phyloP scores from a whole-genome alignment of 2,329 filamentous ascomycete species.

The Ceratocystis destructans region DNA sequence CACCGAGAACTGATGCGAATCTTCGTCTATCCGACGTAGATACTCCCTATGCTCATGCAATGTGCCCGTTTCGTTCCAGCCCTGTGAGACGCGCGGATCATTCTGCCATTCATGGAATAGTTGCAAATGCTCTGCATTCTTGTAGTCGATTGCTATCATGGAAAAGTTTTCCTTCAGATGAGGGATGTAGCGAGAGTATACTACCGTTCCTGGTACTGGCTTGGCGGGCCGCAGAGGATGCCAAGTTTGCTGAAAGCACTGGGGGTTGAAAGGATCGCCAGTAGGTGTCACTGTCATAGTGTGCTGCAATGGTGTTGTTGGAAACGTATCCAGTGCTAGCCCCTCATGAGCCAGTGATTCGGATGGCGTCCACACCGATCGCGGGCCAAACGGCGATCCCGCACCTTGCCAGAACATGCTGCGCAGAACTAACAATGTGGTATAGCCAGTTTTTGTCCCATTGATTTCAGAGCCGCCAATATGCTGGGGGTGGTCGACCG shows the following conservation, averaged over 20 bases:
- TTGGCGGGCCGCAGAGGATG: conserved; percentile 62
- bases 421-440: conserved; percentile 32
- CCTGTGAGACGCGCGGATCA: conserved; percentile 63
- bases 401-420: conserved; percentile 58
- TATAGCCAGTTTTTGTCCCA: conserved; percentile 22
- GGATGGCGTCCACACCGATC: conserved; percentile 45
- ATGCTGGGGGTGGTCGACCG: conserved; percentile 34
- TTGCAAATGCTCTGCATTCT: conserved; percentile 47
- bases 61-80: conserved; percentile 68
- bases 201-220: conserved; percentile 52
- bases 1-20: conserved; percentile 57
- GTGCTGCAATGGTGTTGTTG: conserved; percentile 37
- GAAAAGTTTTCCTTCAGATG: conserved; percentile 64
- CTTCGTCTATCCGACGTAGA: conserved; percentile 51
- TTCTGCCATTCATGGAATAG: conserved; percentile 75
- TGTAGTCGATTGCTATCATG: conserved; percentile 59
- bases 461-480: conserved; percentile 22
- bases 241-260: conserved; percentile 39
- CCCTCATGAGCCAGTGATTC: conserved; percentile 26
- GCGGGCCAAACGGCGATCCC: conserved; percentile 51
- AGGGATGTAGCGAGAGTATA: conserved; percentile 69
- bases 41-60: conserved; percentile 62
- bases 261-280: conserved; percentile 31
- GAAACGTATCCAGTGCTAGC: conserved; percentile 33
- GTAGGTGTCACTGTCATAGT: conserved; percentile 30